Evolutionary conservation across 768 basidiomycete genomes (phyloP), one percentile per base, ranked within the genome.

Genomic region (Boletus edulis): DNA sequence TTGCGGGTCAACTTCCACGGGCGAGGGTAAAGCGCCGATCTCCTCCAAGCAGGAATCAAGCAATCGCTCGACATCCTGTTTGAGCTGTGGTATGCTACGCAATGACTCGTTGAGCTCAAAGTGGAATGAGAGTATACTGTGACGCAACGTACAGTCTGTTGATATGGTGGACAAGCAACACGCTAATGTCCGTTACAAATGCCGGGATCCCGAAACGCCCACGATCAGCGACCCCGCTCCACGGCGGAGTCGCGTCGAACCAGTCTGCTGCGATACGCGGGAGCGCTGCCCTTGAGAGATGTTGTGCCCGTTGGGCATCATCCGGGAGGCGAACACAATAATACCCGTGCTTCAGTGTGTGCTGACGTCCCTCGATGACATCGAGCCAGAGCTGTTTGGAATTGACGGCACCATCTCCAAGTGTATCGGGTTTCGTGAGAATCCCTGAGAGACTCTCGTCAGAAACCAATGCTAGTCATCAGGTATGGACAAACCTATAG

Each of bases 251-350:
- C 0, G 57, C 62, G 14, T 71, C 56, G 61, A 89, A 87, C 58
- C 80, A 86, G 0, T 71, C 54, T 0, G 63, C 52, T 1, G 78
- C 80, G 0, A 69, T 62, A 14, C 50, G 53, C 46, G 80, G 74
- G 6, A 74, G 67, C 18, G 74, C 78, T 0, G 58, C 46, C 15
- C 72, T 72, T 1, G 76, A 67, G 12, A 78, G 64, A 5, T 66
- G 63, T 35, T 64, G 59, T 14, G 62, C 55, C 1, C 87, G 80
- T 52, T 85, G 78, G 2, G 63, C 69, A 58, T 87, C 87, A 46
- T 84, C 79, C 0, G 84, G 83, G 10, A 86, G 81, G 41, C 83
- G 83, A 29, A 86, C 83, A 18, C 83, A 85, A 51, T 82, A 87
- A 54, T 87, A 88, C 8, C 87, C 80, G 49, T 82, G 82, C 37